These are phyloP conservation scores for Zancudomyces culisetae DNA, from an alignment of 371 early-diverging fungal genomes.

Conservation along the genomic window DNA sequence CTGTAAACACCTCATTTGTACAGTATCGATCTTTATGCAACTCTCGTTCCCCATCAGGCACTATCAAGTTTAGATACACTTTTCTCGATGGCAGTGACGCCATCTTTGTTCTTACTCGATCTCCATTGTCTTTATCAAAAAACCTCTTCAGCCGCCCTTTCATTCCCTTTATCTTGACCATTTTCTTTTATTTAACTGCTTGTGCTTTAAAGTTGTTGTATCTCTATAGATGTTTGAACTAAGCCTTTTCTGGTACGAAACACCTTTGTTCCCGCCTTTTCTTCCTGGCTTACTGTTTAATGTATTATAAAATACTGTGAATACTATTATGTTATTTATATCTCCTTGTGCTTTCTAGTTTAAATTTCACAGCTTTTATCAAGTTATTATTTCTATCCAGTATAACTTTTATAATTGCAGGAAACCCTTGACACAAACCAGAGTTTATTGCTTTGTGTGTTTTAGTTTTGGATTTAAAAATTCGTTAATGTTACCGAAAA, in stretches of 20 bases:
- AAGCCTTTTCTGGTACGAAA: not conserved
- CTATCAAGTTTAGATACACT: conserved; percentile 10
- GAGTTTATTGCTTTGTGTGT: too few relatives aligned
- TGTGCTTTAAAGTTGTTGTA: not conserved
- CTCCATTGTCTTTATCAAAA: not conserved
- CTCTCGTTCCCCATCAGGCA: conserved; percentile 33
- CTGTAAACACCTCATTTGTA: conserved; percentile 57
- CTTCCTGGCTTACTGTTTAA: not conserved
- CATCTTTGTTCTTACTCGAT: not conserved
- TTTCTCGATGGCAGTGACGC: not conserved
- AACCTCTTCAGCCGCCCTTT: not conserved
- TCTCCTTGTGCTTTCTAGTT: too few relatives aligned
- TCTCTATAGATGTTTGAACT: too few relatives aligned
- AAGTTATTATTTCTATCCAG: too few relatives aligned
- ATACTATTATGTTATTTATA: too few relatives aligned
- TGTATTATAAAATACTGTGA: too few relatives aligned
- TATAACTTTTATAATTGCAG: too few relatives aligned
- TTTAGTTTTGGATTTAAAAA: too few relatives aligned
- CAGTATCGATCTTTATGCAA: conserved; percentile 29
- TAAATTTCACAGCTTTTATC: too few relatives aligned
- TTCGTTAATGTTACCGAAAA: too few relatives aligned
- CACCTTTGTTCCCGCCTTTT: not conserved
- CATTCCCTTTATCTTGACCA: not conserved
- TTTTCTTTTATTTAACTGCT: not conserved
- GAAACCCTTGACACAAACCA: too few relatives aligned